phyloP scores from a whole-genome alignment of 208 protist species.

The Leptomonas pyrrhocoris region DNA sequence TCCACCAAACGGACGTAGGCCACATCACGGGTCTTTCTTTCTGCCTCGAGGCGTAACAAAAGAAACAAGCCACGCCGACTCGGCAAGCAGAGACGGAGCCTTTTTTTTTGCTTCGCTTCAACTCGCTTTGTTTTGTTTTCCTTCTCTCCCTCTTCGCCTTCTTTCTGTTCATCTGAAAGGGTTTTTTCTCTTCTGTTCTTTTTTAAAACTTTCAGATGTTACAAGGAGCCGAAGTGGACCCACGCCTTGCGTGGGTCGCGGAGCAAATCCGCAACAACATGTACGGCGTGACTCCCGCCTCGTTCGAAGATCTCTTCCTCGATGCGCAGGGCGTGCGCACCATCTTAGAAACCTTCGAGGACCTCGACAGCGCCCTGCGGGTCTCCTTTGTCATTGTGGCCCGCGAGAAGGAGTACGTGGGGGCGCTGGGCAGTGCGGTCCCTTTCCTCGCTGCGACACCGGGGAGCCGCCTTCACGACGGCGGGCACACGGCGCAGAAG shows the following conservation, averaged over 20 bases:
- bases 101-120: slow-evolving; percentile 8
- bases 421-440: not conserved
- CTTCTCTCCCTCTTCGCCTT: not conserved
- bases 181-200: slow-evolving; percentile 18
- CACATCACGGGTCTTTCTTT: not conserved
- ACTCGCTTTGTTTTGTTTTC: not conserved
- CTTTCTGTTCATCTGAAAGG: not conserved
- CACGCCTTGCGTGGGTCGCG: slow-evolving; percentile 77
- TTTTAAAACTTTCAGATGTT: slow-evolving; percentile 14
- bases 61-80: too few relatives aligned
- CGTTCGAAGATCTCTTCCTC: slow-evolving; percentile 58
- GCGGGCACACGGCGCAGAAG: slow-evolving; percentile 29
- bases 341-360: slow-evolving; percentile 67
- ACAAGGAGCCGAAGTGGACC: slow-evolving; percentile 39
- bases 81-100: not conserved
- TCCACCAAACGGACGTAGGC: too few relatives aligned
- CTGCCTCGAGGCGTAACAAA: not conserved
- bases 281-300: slow-evolving; percentile 59
- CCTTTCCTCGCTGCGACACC: not conserved
- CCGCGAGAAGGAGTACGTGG: slow-evolving; percentile 52
- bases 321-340: slow-evolving; percentile 38
- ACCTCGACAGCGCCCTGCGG: slow-evolving; percentile 38
- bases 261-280: slow-evolving; percentile 58
- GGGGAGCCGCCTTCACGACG: slow-evolving; percentile 1
- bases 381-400: slow-evolving; percentile 63